A percentile compares a stretch with the other conserved stretches of the same genome.
Conservation (phyloP, 2,329 filamentous ascomycete species). For the Fusarium bactridioides region DNA sequence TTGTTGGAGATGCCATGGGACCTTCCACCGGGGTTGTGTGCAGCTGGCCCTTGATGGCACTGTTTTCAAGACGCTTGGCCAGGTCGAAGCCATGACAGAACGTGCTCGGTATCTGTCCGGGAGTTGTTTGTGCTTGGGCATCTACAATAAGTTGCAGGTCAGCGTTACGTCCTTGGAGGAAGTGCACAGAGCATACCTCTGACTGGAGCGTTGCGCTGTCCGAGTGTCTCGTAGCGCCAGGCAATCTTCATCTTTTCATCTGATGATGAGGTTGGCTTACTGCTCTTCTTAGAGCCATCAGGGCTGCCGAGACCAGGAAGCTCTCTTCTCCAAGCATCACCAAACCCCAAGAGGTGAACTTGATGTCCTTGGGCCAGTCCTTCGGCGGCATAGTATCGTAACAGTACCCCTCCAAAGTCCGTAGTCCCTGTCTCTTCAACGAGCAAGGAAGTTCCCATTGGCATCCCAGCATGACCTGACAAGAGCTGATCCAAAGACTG, state of each 20-base stretch:
- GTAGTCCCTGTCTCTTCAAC: slow-evolving; percentile 92
- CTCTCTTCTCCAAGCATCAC: slow-evolving; percentile 82
- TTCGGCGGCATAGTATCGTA: slow-evolving; percentile 92
- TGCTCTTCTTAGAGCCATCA: slow-evolving; percentile 49
- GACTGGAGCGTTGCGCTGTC: slow-evolving; percentile 68
- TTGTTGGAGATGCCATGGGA: slow-evolving; percentile 32
- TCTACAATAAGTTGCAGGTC: slow-evolving; percentile 18
- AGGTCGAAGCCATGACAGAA: slow-evolving; percentile 81
- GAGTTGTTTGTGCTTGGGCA: slow-evolving; percentile 21
- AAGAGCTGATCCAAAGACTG: slow-evolving; percentile 84
- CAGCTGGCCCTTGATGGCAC: slow-evolving; percentile 59
- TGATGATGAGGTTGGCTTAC: slow-evolving; percentile 49
- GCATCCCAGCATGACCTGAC: slow-evolving; percentile 84
- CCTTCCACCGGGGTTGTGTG: slow-evolving; percentile 57
- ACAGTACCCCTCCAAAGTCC: slow-evolving; percentile 85
- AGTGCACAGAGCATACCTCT: slow-evolving; percentile 63
- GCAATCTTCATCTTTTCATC: slow-evolving; percentile 97
- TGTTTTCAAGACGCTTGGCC: slow-evolving; percentile 65
- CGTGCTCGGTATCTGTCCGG: slow-evolving; percentile 39
- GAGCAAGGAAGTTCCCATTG: slow-evolving; percentile 81
- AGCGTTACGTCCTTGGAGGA: neutral
- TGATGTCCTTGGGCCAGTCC: slow-evolving; percentile 90
- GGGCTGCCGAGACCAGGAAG: slow-evolving; percentile 74
- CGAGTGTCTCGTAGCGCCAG: slow-evolving; percentile 91
- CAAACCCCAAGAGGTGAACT: slow-evolving; percentile 83